These are phyloP conservation scores for Citrullus amarus DNA, from an alignment of 306 rosid species.

Conservation along the genomic window DNA sequence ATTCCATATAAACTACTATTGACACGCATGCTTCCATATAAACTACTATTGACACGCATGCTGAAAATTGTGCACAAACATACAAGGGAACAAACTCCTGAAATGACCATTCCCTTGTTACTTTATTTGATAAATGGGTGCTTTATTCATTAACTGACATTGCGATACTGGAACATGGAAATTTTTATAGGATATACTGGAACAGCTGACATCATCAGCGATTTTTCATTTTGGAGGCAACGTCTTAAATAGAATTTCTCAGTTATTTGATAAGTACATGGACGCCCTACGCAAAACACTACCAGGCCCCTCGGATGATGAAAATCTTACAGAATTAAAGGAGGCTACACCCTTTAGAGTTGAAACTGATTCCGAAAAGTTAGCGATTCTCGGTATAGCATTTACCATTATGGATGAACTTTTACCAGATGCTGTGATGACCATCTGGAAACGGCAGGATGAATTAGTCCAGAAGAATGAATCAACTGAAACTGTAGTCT, in stretches of 20 bases:
- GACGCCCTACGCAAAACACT: slow-evolving; percentile 75
- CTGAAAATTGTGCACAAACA: background rate
- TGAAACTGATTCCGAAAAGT: slow-evolving; percentile 93
- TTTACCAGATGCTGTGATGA: slow-evolving; percentile 61
- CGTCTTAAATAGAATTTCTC: slow-evolving; percentile 49
- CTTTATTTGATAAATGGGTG: background rate
- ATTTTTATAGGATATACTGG: slow-evolving; percentile 69
- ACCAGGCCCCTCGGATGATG: slow-evolving; percentile 90
- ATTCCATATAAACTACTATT: background rate
- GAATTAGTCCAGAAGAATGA: slow-evolving; percentile 37
- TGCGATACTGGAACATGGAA: background rate
- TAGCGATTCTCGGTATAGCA: slow-evolving; percentile 77
- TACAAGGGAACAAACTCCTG: background rate
- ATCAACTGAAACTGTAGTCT: slow-evolving; percentile 28
- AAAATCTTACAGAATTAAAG: slow-evolving; percentile 65
- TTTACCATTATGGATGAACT: slow-evolving; percentile 79
- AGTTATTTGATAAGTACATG: slow-evolving; percentile 76
- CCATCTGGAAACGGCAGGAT: slow-evolving; percentile 54
- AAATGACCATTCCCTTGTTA: background rate
- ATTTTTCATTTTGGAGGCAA: slow-evolving; percentile 76
- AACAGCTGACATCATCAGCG: slow-evolving; percentile 63
- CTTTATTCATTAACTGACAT: background rate
- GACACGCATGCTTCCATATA: background rate
- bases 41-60: background rate
- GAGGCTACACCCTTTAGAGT: slow-evolving; percentile 63